Evolutionary conservation across 1,139 yeast genomes (phyloP).

Genomic region (Yamadazyma buinensis): DNA sequence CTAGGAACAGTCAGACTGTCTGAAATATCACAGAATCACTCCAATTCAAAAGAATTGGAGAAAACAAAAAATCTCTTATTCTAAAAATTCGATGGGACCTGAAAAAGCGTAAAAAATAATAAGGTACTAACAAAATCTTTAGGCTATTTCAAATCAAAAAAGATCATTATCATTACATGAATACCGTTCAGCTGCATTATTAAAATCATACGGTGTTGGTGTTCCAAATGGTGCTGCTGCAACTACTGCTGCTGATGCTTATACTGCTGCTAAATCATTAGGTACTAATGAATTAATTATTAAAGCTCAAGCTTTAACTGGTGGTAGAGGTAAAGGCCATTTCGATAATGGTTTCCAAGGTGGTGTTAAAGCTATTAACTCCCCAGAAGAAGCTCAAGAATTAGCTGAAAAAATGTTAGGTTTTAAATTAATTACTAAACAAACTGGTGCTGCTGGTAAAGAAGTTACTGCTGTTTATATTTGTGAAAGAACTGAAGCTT

Average conservation of each 20-base stretch:
- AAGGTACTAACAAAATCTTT: too few species aligned
- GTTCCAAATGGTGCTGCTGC: conserved; percentile 94
- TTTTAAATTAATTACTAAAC: conserved; percentile 94
- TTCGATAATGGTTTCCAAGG: conserved; percentile 95
- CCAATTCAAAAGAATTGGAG: too few species aligned
- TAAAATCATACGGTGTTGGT: conserved; percentile 79
- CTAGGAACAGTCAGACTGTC: too few species aligned
- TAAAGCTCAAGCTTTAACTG: conserved; percentile 98
- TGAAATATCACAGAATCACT: too few species aligned
- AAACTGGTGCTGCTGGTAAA: conserved; percentile 97
- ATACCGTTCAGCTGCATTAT: conserved; percentile 89
- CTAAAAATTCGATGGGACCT: too few species aligned
- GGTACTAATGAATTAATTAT: conserved; percentile 81
- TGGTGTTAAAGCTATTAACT: conserved; percentile 87
- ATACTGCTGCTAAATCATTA: conserved; percentile 61
- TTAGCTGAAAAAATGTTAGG: conserved; percentile 86
- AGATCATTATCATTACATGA: conserved; percentile 91
- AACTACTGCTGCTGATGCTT: conserved; percentile 85
- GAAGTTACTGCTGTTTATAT: conserved; percentile 95
- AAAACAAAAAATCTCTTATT: too few species aligned
- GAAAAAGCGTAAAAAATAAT: too few species aligned
- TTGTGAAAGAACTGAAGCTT: conserved; percentile 90
- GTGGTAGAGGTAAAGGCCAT: conserved; percentile 99
- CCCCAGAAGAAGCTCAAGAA: conserved; percentile 84
- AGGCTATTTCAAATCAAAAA: conserved; percentile 26